Conservation (phyloP, 2,329 filamentous ascomycete species). For the Xylaria multiplex region DNA sequence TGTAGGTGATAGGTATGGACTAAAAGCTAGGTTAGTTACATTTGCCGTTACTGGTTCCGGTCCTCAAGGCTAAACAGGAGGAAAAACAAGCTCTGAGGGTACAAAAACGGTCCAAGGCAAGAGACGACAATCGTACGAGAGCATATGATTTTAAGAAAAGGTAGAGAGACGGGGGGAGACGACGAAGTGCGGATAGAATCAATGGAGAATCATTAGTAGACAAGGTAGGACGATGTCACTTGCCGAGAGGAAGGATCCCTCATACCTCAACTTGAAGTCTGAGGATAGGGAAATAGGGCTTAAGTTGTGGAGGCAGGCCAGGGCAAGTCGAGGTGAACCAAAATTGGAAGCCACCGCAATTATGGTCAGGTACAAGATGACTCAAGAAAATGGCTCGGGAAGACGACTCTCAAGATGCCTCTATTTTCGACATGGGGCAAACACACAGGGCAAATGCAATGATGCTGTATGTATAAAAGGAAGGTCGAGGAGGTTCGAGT, state of each 20-base stretch:
- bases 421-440: conserved; percentile 11
- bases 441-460: no score
- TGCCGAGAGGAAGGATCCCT: conserved; percentile 6
- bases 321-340: conserved; percentile 11
- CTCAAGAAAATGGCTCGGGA: no score
- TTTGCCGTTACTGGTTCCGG: neutral
- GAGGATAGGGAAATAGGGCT: neutral
- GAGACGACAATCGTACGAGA: neutral
- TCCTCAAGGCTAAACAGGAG: neutral
- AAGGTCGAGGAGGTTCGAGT: neutral
- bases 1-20: conserved; percentile 21
- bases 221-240: conserved; percentile 12
- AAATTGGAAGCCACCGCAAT: conserved; percentile 8
- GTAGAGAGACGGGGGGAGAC: neutral
- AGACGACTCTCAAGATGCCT: neutral
- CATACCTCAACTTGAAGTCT: conserved; percentile 8
- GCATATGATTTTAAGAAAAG: neutral
- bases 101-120: neutral
- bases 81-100: neutral
- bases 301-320: neutral
- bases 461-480: neutral
- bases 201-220: neutral
- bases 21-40: conserved; percentile 26
- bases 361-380: neutral
- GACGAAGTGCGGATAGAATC: neutral